Conservation (phyloP, 73 alveolate genomes). For the Paramecium sonneborni region DNA sequence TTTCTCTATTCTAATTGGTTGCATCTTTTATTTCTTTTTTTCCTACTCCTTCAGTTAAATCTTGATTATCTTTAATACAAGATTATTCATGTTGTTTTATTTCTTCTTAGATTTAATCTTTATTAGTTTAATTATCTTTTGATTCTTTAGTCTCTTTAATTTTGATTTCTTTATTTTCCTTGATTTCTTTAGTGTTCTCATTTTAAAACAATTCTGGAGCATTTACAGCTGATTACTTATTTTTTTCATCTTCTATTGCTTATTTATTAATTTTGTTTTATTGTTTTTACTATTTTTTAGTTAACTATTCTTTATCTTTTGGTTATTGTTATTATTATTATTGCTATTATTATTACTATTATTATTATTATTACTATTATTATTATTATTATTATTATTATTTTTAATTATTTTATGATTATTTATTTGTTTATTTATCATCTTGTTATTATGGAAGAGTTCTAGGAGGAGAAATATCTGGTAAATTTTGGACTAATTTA, state of each 20-base stretch:
- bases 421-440: not conserved
- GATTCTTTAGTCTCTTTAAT: not conserved
- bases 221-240: not conserved
- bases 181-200: not conserved
- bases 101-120: not conserved
- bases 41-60: not conserved
- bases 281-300: not conserved
- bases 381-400: not conserved
- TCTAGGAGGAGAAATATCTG: constrained; percentile 18
- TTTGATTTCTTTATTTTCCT: not conserved
- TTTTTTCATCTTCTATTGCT: not conserved
- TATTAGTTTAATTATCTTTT: not conserved
- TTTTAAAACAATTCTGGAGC: not conserved
- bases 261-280: not conserved
- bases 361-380: not conserved
- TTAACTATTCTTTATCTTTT: not conserved
- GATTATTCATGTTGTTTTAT: not conserved
- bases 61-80: not conserved
- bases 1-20: not conserved
- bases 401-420: not conserved
- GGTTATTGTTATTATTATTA: too few relatives aligned
- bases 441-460: not conserved
- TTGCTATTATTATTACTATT: too few relatives aligned
- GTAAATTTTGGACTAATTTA: not conserved
- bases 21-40: not conserved